Conservation (phyloP, 2,329 filamentous ascomycete species). For the Botryotinia calthae region DNA sequence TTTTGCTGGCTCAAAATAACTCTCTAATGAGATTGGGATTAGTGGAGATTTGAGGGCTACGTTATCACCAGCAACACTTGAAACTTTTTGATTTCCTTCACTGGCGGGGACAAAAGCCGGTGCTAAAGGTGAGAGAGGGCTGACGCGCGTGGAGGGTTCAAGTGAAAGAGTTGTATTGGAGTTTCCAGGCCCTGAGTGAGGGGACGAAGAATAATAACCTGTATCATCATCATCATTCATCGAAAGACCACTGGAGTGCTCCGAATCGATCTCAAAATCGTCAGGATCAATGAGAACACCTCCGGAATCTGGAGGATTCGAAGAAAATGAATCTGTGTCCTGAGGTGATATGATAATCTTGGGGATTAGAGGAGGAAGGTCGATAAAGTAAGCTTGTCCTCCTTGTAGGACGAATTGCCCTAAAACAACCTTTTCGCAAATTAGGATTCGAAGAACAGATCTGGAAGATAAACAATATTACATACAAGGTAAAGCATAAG, state of each 20-base stretch:
- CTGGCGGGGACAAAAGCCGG: neutral
- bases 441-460: neutral
- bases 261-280: neutral
- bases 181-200: neutral
- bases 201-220: neutral
- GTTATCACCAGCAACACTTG: neutral
- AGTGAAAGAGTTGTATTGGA: neutral
- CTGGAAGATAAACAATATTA: neutral
- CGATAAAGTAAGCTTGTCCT: neutral
- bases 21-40: neutral
- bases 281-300: neutral
- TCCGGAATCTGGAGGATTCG: neutral
- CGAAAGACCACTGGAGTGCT: neutral
- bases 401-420: neutral
- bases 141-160: neutral
- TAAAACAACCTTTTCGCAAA: neutral
- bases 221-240: neutral
- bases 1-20: neutral
- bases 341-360: fast-evolving
- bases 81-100: neutral
- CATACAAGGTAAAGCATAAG: conserved; percentile 1
- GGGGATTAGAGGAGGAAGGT: neutral
- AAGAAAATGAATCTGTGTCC: neutral
- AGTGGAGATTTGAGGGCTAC: neutral
- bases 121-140: neutral